phyloP scores from a whole-genome alignment of 352 stramenopile genomes.

The Globisporangium emineosum region DNA sequence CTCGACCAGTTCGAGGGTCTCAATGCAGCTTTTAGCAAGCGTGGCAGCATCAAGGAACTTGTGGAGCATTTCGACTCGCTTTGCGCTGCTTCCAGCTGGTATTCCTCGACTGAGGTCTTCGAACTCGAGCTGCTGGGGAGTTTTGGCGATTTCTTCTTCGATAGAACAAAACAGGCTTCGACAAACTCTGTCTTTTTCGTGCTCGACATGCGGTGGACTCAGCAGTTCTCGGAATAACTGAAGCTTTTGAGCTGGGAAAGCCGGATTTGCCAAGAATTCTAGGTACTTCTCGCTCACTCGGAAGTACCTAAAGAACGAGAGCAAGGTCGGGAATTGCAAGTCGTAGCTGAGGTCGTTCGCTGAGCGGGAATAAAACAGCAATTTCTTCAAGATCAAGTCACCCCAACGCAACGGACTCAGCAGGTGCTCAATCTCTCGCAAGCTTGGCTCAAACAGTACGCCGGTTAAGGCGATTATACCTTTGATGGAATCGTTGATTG shows the following conservation, averaged over 20 bases:
- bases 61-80: constrained; percentile 18
- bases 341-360: constrained; percentile 41
- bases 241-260: constrained; percentile 29
- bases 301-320: constrained; percentile 19
- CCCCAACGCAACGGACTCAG: constrained; percentile 37
- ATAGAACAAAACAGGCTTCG: constrained; percentile 60
- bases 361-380: constrained; percentile 28
- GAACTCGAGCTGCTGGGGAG: constrained; percentile 48
- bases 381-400: constrained; percentile 28
- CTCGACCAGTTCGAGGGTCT: constrained; percentile 41
- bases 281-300: not conserved
- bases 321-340: constrained; percentile 28
- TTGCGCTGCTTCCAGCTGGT: constrained; percentile 34
- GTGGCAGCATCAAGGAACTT: constrained; percentile 24
- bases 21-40: constrained; percentile 29
- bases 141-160: constrained; percentile 47
- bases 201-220: constrained; percentile 32
- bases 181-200: constrained; percentile 43
- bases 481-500: constrained; percentile 30
- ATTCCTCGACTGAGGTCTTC: constrained; percentile 48
- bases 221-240: constrained; percentile 30
- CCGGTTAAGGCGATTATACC: constrained; percentile 28
- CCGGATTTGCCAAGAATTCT: constrained; percentile 22
- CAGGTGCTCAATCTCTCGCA: constrained; percentile 23
- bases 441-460: constrained; percentile 26